Evolutionary conservation across 2,329 filamentous ascomycete species (phyloP), one percentile per base, ranked within the genome.

Genomic region (Blastomyces emzantsi): DNA sequence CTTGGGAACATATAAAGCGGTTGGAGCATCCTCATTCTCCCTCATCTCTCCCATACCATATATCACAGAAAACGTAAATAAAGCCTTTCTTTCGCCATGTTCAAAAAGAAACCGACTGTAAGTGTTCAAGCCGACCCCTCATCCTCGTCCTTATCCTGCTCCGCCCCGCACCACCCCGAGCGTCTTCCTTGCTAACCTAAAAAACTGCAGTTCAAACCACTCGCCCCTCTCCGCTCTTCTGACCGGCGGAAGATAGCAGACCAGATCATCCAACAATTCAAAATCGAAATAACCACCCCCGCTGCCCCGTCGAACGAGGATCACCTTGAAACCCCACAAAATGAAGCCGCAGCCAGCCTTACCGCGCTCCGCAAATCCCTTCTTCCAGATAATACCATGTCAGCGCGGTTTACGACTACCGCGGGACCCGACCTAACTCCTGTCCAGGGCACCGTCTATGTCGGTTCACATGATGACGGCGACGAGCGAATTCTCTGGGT

Each of bases 191-290:
- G 49, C 66, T 70, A 55, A 69, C 54, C 58, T 13, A 56, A n/a
- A 15, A 39, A 56, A 15, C 30, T 4, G 58, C 55, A 86, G 80
- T 83, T 89, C 77, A 89, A 89, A 77, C 84, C 86, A 22, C 78
- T 87, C 15, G 81, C 86, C 3, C 85, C 87, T 51, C 76, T 89
- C 61, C 83, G 87, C 62, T 88, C 86, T 5, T 88, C 86, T 1
- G 87, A 89, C 69, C 82, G 87, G 64, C 81, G 87, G 64, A 86
- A 84, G 69, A 83, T 86, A 45, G 86, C 86, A 60, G 85, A 88
- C 69, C 81, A 86, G 67, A 87, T 89, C 69, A 88, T 89, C 70
- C 74, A 80, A 66, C 83, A 86, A 68, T 87, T 86, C 70, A 75
- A 78, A 45, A 79, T 87, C 65, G 71, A 79, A 49, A 70, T 83